These are phyloP conservation scores for Beverwykella pulmonaria DNA, from an alignment of 495 filamentous ascomycete species.

Conservation along the genomic window DNA sequence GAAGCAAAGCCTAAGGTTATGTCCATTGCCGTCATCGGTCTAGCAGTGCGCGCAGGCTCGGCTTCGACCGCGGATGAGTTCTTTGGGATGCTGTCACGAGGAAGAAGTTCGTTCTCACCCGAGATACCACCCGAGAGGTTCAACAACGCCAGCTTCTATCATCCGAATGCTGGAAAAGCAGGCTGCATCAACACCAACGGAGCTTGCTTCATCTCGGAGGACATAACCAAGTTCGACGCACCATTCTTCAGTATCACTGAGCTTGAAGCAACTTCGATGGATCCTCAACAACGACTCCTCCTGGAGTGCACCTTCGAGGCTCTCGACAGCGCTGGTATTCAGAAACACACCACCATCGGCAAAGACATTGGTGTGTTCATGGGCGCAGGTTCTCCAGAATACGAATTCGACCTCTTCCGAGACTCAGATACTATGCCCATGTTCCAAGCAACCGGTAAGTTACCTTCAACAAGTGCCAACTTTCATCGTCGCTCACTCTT, in stretches of 20 bases:
- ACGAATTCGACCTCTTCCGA: slow-evolving; percentile 12
- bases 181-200: too few relatives aligned
- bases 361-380: slow-evolving; percentile 22
- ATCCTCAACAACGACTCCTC: slow-evolving; percentile 25
- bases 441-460: slow-evolving; percentile 18
- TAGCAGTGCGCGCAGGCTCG: too few relatives aligned
- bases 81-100: too few relatives aligned
- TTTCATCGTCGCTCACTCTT: too few relatives aligned
- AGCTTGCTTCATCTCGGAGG: slow-evolving; percentile 15
- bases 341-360: neutral
- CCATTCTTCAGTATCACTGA: slow-evolving; percentile 28
- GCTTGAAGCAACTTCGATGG: slow-evolving; percentile 21
- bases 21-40: too few relatives aligned
- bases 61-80: too few relatives aligned
- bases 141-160: too few relatives aligned
- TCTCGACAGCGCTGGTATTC: slow-evolving; percentile 25
- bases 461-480: too few relatives aligned
- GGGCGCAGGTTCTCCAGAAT: slow-evolving; percentile 16
- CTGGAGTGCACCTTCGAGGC: slow-evolving; percentile 16
- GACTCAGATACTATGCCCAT: slow-evolving; percentile 19
- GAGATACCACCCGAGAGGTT: too few relatives aligned
- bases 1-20: too few relatives aligned
- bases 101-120: too few relatives aligned
- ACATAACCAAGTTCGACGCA: slow-evolving; percentile 21
- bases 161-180: too few relatives aligned